Evolutionary conservation across 2,329 filamentous ascomycete species (phyloP), one percentile per base, ranked within the genome.

Genomic region (Cordyceps cateniannulata): DNA sequence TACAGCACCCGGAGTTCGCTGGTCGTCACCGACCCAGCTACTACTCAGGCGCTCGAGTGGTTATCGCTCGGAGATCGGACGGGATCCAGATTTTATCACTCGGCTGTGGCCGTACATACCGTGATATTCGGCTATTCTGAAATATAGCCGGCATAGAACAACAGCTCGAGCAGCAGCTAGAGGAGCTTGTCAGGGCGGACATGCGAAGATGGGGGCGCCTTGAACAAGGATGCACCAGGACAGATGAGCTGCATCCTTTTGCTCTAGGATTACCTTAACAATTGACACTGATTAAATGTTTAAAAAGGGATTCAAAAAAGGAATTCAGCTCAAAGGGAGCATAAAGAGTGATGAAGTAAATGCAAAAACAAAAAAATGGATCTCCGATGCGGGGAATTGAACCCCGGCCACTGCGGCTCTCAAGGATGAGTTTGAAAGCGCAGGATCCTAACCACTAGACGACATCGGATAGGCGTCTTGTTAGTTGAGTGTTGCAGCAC

Each of bases 381-480:
- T 29, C 57, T 59, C 57, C 57, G 57, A 59, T 59, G 48, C 57
- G 57, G 57, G 57, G 57, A 59, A 59, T 59, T 35, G 57, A 59
- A 59, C 57, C 57, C 57, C 57, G 57, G 32, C 48, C 57, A 51
- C 49, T 59, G 40, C 57, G 57, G 57, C 55, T 38, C 48, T 52
- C 57, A 52, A 35, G n/a, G 38, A n/a, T 40, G 6, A 22, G n/a
- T n/a, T 44, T 59, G 57, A 59, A 59, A 59, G 57, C 57, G 57
- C 40, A 59, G 49, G 40, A 59, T 59, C 48, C 57, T 59, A 59
- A 51, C 57, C 57, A 27, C 35, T 59, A 51, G 48, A 59, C 57
- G 29, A 59, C 48, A 59, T 59, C 57, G 57, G 57, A 59, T 52
- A 18, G 5, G 14, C 38, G 38, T n/a, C 38, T 40, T 40, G 18